These are phyloP conservation scores for Pleurozium schreberi DNA, from an alignment of 225 moss, liverwort and hornwort species.

Conservation along the genomic window DNA sequence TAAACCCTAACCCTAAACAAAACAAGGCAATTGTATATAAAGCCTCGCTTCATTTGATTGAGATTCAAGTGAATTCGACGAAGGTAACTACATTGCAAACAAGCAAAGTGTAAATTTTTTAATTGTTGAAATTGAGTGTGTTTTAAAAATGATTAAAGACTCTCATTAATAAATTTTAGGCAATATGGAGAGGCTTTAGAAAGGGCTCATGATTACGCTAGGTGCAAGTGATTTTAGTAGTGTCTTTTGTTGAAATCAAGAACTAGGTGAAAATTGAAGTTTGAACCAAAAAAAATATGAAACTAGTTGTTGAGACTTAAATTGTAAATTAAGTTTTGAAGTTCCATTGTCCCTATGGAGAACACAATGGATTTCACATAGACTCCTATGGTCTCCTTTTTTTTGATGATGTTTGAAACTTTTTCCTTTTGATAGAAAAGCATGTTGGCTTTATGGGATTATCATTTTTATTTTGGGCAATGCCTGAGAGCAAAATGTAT, in stretches of 20 bases:
- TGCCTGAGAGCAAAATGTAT: too few relatives aligned
- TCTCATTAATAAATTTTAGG: not conserved
- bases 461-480: not conserved
- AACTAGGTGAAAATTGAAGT: not conserved
- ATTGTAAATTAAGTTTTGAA: not conserved
- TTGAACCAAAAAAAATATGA: not conserved
- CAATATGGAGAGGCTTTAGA: not conserved
- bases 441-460: accelerated
- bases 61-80: not conserved
- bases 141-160: not conserved
- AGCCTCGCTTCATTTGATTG: not conserved
- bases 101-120: not conserved
- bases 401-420: not conserved
- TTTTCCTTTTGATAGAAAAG: not conserved
- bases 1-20: not conserved
- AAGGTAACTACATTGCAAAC: not conserved
- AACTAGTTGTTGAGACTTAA: not conserved
- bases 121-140: not conserved
- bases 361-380: not conserved
- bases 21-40: not conserved
- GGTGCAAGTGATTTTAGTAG: accelerated
- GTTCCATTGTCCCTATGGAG: too few relatives aligned
- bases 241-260: not conserved
- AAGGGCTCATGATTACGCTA: not conserved
- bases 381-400: not conserved